Evolutionary conservation across 495 filamentous ascomycete species (phyloP), one percentile per base, ranked within the genome.

Genomic region (Xylaria scruposa): DNA sequence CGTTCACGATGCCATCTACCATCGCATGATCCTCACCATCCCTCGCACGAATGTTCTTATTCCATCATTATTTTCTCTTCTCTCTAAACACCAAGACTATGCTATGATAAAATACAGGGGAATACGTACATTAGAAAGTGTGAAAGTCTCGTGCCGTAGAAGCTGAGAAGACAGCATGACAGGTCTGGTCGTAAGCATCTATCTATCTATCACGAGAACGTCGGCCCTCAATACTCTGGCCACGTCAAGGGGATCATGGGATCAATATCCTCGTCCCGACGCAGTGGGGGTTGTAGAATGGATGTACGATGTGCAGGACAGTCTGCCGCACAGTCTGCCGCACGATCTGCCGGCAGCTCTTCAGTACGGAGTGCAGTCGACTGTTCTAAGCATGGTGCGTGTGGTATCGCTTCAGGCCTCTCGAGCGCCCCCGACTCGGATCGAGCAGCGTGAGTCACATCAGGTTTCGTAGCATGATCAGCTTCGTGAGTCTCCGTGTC

Each of bases 241-340:
- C 77, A 74, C 31, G 47, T 29, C 49, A 75, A 70, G 26, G 77
- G 77, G 62, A 79, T 79, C n/a, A 7, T 75, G 7, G 74, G 53
- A 49, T 79, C 77, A 21, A 76, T 67, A 56, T 42, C 67, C 40
- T 79, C 77, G 17, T 62, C 63, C n/a, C 67, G 70, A 12, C 29
- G 60, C 36, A 77, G 71, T 10, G 46, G 46, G 38, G 77, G 75
- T 53, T 71, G 69, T 29, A 78, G 75, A 59, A 17, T 40, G 6
- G 70, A 77, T 42, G 47, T 4, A 31, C 29, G 3, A 31, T 38
- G 36, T 38, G 29, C n/a, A n/a, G n/a, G n/a, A 36, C 3, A 36
- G 7, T 36, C 33, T 36, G 33, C 3, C 7, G 7, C 33, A 4
- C 33, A 4, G 33, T 36, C 3, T 36, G 7, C 36, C 9, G 19